These are phyloP conservation scores for Eucalyptus lansdowneana DNA, from an alignment of 345 rosid species.

Conservation along the genomic window DNA sequence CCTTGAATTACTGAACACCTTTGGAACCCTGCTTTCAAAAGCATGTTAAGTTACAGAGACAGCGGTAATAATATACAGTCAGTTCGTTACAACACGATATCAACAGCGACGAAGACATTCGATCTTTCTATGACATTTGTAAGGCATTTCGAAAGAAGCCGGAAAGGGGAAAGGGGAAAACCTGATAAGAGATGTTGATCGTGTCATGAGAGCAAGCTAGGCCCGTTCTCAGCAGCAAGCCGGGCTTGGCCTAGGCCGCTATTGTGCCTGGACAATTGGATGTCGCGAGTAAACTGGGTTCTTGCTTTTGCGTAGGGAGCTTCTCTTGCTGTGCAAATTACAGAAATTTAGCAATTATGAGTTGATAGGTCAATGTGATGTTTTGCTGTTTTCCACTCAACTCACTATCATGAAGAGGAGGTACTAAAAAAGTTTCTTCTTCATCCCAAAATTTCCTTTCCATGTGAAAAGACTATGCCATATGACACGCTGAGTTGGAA, in stretches of 20 bases:
- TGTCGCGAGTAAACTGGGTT: constrained; percentile 66
- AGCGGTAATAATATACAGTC: not conserved
- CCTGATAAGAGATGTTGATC: not conserved
- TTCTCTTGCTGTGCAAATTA: constrained; percentile 55
- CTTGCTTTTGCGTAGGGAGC: constrained; percentile 95
- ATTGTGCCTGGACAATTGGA: constrained; percentile 70
- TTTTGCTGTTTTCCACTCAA: not conserved
- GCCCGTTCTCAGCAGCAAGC: constrained; percentile 53
- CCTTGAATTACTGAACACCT: not conserved
- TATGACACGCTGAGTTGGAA: not conserved
- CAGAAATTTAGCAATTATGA: not conserved
- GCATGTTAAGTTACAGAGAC: not conserved
- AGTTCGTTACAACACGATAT: not conserved
- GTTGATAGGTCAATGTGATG: not conserved
- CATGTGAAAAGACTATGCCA: not conserved
- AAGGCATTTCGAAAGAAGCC: not conserved
- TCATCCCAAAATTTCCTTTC: not conserved
- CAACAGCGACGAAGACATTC: not conserved
- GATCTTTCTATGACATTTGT: not conserved
- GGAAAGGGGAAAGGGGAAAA: not conserved
- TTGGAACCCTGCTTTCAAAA: not conserved
- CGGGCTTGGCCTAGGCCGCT: constrained; percentile 46
- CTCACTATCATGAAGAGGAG: not conserved
- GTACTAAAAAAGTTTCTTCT: not conserved
- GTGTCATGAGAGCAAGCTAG: constrained; percentile 19